Evolutionary conservation across 768 basidiomycete species (phyloP).

Genomic region (Kwoniella pini): DNA sequence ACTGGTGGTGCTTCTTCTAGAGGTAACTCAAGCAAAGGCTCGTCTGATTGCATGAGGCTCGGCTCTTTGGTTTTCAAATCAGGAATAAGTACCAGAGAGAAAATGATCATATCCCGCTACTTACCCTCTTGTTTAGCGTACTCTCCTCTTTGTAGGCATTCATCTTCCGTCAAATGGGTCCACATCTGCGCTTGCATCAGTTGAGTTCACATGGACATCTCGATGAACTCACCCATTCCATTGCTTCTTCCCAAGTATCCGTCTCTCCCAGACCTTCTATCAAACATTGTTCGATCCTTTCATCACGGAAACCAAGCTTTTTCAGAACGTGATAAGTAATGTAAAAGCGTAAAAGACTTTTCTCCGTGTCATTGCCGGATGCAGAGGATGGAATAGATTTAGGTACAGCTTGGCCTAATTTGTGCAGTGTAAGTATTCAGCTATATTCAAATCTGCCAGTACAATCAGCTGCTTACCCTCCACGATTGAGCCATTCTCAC

Average conservation of each 20-base stretch:
- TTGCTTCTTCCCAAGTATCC: slow-evolving; percentile 67
- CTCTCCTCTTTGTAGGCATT: slow-evolving; percentile 45
- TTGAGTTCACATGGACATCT: neutral
- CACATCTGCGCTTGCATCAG: slow-evolving; percentile 41
- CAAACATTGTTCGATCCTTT: slow-evolving; percentile 71
- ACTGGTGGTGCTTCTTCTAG: neutral
- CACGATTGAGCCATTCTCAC: slow-evolving; percentile 25
- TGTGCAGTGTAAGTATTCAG: too few species aligned
- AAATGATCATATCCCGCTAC: neutral
- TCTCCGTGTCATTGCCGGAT: slow-evolving; percentile 60
- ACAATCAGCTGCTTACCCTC: slow-evolving; percentile 1
- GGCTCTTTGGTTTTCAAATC: slow-evolving; percentile 3
- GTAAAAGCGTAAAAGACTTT: slow-evolving; percentile 68
- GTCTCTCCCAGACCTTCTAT: slow-evolving; percentile 60
- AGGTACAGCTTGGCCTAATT: neutral
- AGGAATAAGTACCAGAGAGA: neutral
- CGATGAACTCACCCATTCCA: slow-evolving; percentile 73
- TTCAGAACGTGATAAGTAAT: slow-evolving; percentile 78
- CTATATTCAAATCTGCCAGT: slow-evolving; percentile 8
- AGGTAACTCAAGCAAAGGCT: slow-evolving; percentile 2
- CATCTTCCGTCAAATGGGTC: slow-evolving; percentile 50
- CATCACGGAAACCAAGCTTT: slow-evolving; percentile 72
- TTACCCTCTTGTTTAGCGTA: slow-evolving; percentile 33
- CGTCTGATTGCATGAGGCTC: slow-evolving; percentile 10
- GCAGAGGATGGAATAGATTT: slow-evolving; percentile 29